These are phyloP conservation scores for Amesomyces nigricolor DNA, from an alignment of 2,329 filamentous ascomycete genomes.

Conservation along the genomic window DNA sequence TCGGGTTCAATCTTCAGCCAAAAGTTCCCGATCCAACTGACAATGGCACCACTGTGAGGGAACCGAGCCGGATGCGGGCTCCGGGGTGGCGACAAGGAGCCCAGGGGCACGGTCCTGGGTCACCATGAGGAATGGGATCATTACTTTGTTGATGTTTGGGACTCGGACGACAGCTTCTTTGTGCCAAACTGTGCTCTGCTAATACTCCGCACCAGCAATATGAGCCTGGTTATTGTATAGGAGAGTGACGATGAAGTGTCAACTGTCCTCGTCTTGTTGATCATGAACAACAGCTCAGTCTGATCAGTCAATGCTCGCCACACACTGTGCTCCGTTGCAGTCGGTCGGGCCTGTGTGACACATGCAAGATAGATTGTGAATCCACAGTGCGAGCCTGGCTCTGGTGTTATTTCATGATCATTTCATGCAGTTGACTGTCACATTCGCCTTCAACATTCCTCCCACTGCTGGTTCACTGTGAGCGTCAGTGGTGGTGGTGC, in stretches of 20 bases:
- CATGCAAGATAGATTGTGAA: background rate
- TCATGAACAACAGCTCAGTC: too few relatives aligned
- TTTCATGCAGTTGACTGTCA: background rate
- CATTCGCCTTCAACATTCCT: background rate
- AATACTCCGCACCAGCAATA: background rate
- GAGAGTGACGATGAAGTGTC: too few relatives aligned
- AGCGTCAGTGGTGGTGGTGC: slow-evolving; percentile 22
- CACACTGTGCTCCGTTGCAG: too few relatives aligned
- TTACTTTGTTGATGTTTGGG: too few relatives aligned
- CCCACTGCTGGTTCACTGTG: background rate
- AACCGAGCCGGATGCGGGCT: background rate
- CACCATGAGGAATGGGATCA: background rate
- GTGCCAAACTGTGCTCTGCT: too few relatives aligned
- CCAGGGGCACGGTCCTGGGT: background rate
- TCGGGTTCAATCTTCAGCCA: too few relatives aligned
- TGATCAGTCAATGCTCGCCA: too few relatives aligned
- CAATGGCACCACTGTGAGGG: background rate
- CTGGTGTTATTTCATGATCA: background rate
- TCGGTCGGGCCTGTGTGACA: background rate
- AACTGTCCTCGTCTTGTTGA: too few relatives aligned
- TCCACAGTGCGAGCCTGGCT: background rate
- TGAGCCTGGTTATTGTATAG: too few relatives aligned
- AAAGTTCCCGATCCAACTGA: too few relatives aligned
- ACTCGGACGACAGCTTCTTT: too few relatives aligned
- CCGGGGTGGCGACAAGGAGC: background rate